phyloP scores from a whole-genome alignment of 768 basidiomycete species.

The Galerina sulciceps region DNA sequence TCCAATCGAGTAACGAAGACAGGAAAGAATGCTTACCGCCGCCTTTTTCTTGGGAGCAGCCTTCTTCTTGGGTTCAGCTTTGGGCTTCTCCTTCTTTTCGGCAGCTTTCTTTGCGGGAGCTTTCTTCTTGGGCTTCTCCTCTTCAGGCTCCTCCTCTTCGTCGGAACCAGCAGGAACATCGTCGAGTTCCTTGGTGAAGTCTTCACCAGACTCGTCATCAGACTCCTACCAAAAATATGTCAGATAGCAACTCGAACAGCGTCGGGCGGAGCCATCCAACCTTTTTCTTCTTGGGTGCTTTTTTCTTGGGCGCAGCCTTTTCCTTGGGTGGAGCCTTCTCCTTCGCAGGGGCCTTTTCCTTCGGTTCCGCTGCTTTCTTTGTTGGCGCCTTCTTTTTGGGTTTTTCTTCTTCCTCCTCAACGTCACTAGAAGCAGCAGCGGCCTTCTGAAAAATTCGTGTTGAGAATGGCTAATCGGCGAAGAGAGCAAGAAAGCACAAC shows the following conservation, averaged over 20 bases:
- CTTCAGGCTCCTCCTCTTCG: conserved; percentile 31
- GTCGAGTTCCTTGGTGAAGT: conserved; percentile 45
- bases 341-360: conserved; percentile 11
- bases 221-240: not conserved
- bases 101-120: conserved; percentile 44
- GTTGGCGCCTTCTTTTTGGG: conserved; percentile 38
- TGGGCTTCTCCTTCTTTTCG: conserved; percentile 24
- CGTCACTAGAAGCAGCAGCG: conserved; percentile 12
- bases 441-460: conserved; percentile 16
- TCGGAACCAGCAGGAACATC: conserved; percentile 38
- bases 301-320: conserved; percentile 47
- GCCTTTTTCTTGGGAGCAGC: conserved; percentile 21
- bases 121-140: conserved; percentile 53
- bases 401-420: conserved; percentile 33
- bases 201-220: conserved; percentile 39
- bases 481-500: conserved; percentile 15
- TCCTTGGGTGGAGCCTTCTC: conserved; percentile 1
- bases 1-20: not conserved
- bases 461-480: not conserved
- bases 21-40: not conserved
- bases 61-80: conserved; percentile 49
- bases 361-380: conserved; percentile 45
- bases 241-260: not conserved
- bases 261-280: not conserved
- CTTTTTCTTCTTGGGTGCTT: conserved; percentile 41